phyloP scores from a whole-genome alignment of 164 flowering plant species.

The Nelumbo lutea region DNA sequence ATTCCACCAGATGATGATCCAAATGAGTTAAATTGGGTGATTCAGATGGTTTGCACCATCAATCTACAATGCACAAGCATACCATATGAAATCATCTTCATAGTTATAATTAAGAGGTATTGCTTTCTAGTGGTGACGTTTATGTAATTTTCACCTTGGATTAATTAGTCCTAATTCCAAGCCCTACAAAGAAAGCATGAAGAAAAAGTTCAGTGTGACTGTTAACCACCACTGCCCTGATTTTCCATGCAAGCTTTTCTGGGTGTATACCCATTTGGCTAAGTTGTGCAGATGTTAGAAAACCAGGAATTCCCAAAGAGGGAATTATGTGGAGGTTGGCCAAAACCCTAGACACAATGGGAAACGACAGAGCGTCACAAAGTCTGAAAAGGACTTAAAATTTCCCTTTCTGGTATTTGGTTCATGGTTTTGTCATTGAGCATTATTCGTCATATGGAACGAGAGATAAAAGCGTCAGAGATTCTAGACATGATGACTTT shows the following conservation, averaged over 20 bases:
- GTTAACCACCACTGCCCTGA: slow-evolving; percentile 18
- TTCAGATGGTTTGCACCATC: background rate
- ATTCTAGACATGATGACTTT: background rate
- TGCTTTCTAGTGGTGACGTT: background rate
- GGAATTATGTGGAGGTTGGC: slow-evolving; percentile 15
- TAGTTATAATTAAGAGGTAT: background rate
- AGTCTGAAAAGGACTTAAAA: slow-evolving; percentile 9
- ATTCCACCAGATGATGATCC: background rate
- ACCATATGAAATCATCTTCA: background rate
- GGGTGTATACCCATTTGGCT: slow-evolving; percentile 8
- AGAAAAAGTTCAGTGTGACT: slow-evolving; percentile 15
- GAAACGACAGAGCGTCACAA: slow-evolving; percentile 28
- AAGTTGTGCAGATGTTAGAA: slow-evolving; percentile 10
- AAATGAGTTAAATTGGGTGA: background rate
- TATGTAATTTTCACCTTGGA: background rate
- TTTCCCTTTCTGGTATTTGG: slow-evolving; percentile 2
- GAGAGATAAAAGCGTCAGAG: background rate
- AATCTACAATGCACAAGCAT: background rate
- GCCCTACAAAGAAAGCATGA: background rate
- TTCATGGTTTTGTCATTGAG: slow-evolving; percentile 5
- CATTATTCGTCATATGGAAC: slow-evolving; percentile 8
- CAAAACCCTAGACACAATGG: slow-evolving; percentile 21
- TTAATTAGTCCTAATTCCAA: background rate
- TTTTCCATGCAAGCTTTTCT: slow-evolving; percentile 10
- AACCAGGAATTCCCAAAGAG: slow-evolving; percentile 14